Evolutionary conservation across 441 rosid genomes (phyloP), one percentile per base, ranked within the genome.

Genomic region (Raphanus hybrid): DNA sequence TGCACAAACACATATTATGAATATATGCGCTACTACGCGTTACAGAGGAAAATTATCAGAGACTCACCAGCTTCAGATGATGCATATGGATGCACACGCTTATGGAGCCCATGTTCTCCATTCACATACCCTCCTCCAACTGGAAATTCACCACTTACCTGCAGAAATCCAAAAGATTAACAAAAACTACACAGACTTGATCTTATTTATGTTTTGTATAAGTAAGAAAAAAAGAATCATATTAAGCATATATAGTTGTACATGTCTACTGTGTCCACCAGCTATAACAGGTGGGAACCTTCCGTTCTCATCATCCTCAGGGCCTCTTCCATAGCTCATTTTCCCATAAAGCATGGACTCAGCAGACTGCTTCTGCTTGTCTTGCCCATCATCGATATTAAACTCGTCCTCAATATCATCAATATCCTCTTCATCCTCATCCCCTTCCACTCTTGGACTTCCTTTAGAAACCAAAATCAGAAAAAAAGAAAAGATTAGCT

Each of bases 281-380:
- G 82, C 52, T 54, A 78, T 69, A 79, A 91, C 88, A 2, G 89
- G 89, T 57, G 91, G 98, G 78, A 92, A 87, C 15, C 89, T 92
- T 12, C 87, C 76, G 4, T 76, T 84, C 50, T 93, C 98, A 11
- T 92, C 97, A 64, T 90, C 97, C 5, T 91, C 96, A 39, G 82
- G 96, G n/a, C 98, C 98, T 90, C 99, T 91, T 68, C 99, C 99
- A 43, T 88, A 93, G 70, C 97, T 91, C 99, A 96, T 93, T 76
- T 92, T 96, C 63, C 98, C 98, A 79, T 93, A 85, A 81, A 93
- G 97, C 98, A 90, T 87, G 0, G 97, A 91, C 74, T 93, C 99
- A 4, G 90, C 92, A 5, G 92, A 81, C 61, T 87, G 88, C 57
- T 82, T 87, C 6, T 89, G 86, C 84, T 85, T 92, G 57, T 89